Evolutionary conservation across 1,139 yeast species (phyloP), one percentile per base, ranked within the genome.

Genomic region (Suhomyces panamericanus): DNA sequence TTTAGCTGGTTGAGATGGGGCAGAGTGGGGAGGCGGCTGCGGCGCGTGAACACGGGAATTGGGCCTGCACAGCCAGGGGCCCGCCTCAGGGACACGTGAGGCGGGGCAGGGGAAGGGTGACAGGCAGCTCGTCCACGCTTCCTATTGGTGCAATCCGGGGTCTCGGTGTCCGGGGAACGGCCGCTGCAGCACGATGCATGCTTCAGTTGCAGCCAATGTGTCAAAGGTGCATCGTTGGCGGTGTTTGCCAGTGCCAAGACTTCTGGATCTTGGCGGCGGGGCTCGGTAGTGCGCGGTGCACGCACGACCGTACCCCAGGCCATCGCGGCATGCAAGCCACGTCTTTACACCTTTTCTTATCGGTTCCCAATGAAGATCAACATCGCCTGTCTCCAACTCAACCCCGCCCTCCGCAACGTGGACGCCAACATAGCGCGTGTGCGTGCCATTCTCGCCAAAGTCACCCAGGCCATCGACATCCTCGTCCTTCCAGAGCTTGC

Each of bases 401-500:
- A 84, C 55, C 87, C 95, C 0, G 61, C 71, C 17, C 64, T 87
- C 1, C 93, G 90, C 1, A 73, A 77, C 36, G 59, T 85, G 1
- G 78, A 76, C 35, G 72, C 73, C 34, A 87, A 87, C 55, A 69
- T 77, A 8, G 59, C 65, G 7, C 70, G 77, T 38, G 82, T 87
- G 24, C 10, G 60, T 66, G 15, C 42, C 51, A n/a, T 60, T 81
- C 27, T 58, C 78, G 14, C 65, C 64, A 8, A 45, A 53, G 17
- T 54, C 61, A 53, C 50, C 13, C 43, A 49, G n/a, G 51, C 56
- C n/a, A 73, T 80, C 1, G 90, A 88, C 59, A 55, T 90, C 22
- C 63, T 90, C 6, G 78, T 91, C 1, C 72, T 91, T 13, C 96
- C 97, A 0, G 97, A 91, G 58, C 66, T 90, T 44, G 91, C 96